Percentiles rank a stretch among this genome's conserved stretches.
These are phyloP conservation scores for Dothideomycetidae sp. DNA, from an alignment of 2,329 filamentous ascomycete genomes.

Conservation along the genomic window DNA sequence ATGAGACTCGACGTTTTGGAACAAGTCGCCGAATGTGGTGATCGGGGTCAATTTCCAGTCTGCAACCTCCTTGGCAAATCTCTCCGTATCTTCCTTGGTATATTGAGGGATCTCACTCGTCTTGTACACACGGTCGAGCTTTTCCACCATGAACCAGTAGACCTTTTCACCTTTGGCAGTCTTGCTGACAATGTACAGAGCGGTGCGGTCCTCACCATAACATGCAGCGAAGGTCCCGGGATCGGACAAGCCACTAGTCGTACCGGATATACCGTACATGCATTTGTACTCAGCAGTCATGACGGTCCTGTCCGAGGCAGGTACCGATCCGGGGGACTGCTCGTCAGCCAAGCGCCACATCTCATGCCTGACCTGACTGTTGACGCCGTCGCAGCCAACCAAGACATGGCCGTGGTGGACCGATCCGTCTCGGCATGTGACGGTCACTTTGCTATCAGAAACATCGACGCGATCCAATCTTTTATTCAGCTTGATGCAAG, in stretches of 20 bases:
- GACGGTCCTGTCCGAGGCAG: conserved; percentile 12
- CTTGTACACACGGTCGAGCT: conserved; percentile 18
- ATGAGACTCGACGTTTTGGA: conserved; percentile 16
- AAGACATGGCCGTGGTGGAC: conserved; percentile 17
- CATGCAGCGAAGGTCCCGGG: conserved; percentile 13
- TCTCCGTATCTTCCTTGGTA: conserved; percentile 21
- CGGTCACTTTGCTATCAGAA: conserved; percentile 1
- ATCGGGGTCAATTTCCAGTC: conserved; percentile 15
- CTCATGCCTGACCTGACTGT: conserved; percentile 15
- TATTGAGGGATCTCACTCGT: conserved; percentile 23
- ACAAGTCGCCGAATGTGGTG: conserved; percentile 22
- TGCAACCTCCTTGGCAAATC: conserved; percentile 17
- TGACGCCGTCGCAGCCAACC: conserved; percentile 19
- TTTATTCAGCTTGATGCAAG: conserved; percentile 10
- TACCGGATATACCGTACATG: conserved; percentile 27
- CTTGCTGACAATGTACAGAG: conserved; percentile 21
- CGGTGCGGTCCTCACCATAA: conserved; percentile 16
- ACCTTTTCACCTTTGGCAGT: conserved; percentile 19
- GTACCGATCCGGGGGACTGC: conserved; percentile 11
- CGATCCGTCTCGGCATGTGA: conserved; percentile 8
- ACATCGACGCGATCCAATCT: conserved; percentile 5
- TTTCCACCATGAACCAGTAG: conserved; percentile 27
- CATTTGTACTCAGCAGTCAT: conserved; percentile 21
- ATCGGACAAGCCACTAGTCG: conserved; percentile 14
- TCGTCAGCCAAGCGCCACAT: conserved; percentile 16